phyloP scores from a whole-genome alignment of 2,329 filamentous ascomycete genomes.

The Stagonosporopsis rhizophila region DNA sequence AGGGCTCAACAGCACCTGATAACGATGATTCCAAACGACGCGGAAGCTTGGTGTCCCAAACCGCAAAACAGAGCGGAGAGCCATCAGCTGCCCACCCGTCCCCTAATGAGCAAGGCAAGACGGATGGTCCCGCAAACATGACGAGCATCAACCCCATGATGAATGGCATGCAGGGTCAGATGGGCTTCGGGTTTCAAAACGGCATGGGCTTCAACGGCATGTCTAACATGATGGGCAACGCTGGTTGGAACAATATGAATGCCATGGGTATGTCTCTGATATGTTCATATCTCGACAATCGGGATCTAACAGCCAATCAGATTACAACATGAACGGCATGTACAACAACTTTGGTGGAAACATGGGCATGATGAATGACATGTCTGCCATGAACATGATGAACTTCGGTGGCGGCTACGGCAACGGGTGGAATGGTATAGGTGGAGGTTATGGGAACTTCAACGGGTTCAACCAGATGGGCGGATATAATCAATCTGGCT shows the following conservation, averaged over 20 bases:
- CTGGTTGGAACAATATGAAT: constrained; percentile 76
- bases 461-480: constrained; percentile 59
- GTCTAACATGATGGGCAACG: constrained; percentile 55
- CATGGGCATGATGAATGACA: constrained; percentile 77
- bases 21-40: constrained; percentile 22
- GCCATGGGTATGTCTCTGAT: constrained; percentile 73
- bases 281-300: background rate
- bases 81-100: constrained; percentile 26
- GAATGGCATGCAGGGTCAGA: constrained; percentile 41
- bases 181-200: constrained; percentile 53
- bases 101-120: constrained; percentile 27
- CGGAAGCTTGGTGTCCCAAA: constrained; percentile 28
- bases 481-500: constrained; percentile 62
- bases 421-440: constrained; percentile 69
- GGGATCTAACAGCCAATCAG: constrained; percentile 28
- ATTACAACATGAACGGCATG: constrained; percentile 72
- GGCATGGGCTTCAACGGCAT: constrained; percentile 67
- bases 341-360: constrained; percentile 71
- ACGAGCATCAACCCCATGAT: constrained; percentile 36
- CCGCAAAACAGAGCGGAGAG: constrained; percentile 25
- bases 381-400: constrained; percentile 71
- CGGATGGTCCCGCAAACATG: constrained; percentile 26
- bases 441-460: constrained; percentile 72
- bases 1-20: constrained; percentile 26
- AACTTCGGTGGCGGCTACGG: constrained; percentile 72